Evolutionary conservation across 2,329 filamentous ascomycete species (phyloP), one percentile per base, ranked within the genome.

Genomic region (Plenodomus biglobosus): DNA sequence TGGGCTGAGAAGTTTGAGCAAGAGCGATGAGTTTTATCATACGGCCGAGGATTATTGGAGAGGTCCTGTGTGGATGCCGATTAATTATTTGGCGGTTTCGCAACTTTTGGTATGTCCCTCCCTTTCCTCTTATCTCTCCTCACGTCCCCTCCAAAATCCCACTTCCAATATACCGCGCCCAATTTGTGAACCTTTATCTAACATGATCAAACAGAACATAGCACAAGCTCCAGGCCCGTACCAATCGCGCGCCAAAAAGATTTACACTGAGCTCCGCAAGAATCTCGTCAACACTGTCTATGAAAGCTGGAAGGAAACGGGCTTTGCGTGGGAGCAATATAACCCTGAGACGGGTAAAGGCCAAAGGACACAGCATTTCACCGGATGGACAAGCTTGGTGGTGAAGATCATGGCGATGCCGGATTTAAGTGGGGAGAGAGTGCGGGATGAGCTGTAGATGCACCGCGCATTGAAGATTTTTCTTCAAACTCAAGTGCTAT

Each of bases 271-370:
- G 24, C 81, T 97, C 40, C 85, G 94, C 45, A 83, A 81, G 71
- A 97, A 96, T 67, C 76, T 99, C 11, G 88, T 97, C 38, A 82
- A 91, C 42, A 97, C 92, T 1, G 88, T 97, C 13, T 96, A 87
- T 76, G 82, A 85, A 48, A 86, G 85, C 69, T 99, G 92, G 92
- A 79, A 86, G 68, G 84, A 89, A 66, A 97, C 94, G 0, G 92
- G 92, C 16, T 97, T 97, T 69, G 94, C 92, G 0, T 99, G 92
- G 92, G 94, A 99, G 75, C 94, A 99, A 75, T 99, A 97, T 73
- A 90, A 95, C 70, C 90, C 92, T 0, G 90, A 96, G 62, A 95
- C 90, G 3, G 94, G 94, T 38, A 82, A 83, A 44, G 94, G 94
- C n/a, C 92, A 97, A 78, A 82, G 94, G 36, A 97, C 92, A 4